Percentiles rank a stretch among this genome's conserved stretches.
Conservation (phyloP, 2,329 filamentous ascomycete species). For the Colletotrichum chlorophyti region DNA sequence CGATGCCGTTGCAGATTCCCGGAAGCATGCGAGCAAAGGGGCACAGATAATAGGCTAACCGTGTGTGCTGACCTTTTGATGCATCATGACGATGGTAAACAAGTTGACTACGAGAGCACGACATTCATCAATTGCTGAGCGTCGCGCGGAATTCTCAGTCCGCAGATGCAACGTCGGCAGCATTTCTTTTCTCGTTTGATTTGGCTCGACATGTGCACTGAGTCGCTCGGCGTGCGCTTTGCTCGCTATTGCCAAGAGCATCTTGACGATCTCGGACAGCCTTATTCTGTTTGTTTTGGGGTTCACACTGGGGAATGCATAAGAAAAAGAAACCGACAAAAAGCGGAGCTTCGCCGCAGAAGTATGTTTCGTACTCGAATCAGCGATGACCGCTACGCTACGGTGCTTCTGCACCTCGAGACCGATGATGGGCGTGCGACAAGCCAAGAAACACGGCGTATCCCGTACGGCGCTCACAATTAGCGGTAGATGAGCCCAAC, state of each 20-base stretch:
- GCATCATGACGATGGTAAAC: too few relatives aligned
- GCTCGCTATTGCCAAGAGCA: constrained; percentile 21
- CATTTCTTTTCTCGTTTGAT: not conserved
- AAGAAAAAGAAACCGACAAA: not conserved
- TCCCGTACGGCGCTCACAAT: too few relatives aligned
- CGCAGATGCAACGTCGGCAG: too few relatives aligned
- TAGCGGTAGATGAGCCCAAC: not conserved
- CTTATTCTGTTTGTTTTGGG: not conserved
- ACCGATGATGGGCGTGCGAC: too few relatives aligned
- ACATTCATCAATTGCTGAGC: too few relatives aligned
- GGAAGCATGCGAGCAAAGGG: not conserved
- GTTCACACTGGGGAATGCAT: not conserved
- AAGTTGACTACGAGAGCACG: too few relatives aligned
- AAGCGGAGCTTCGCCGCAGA: constrained; percentile 1
- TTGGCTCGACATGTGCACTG: constrained; percentile 2
- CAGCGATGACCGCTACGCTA: not conserved
- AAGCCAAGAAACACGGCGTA: constrained; percentile 12
- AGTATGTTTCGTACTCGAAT: not conserved
- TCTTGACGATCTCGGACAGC: constrained; percentile 17
- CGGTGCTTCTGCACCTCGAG: too few relatives aligned
- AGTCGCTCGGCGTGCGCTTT: constrained; percentile 25
- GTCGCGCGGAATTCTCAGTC: too few relatives aligned
- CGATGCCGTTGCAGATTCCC: constrained; percentile 21
- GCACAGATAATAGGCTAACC: constrained; percentile 13
- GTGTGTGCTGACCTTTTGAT: too few relatives aligned